Conservation (phyloP, 2,329 filamentous ascomycete genomes). For the Colletotrichum godetiae region DNA sequence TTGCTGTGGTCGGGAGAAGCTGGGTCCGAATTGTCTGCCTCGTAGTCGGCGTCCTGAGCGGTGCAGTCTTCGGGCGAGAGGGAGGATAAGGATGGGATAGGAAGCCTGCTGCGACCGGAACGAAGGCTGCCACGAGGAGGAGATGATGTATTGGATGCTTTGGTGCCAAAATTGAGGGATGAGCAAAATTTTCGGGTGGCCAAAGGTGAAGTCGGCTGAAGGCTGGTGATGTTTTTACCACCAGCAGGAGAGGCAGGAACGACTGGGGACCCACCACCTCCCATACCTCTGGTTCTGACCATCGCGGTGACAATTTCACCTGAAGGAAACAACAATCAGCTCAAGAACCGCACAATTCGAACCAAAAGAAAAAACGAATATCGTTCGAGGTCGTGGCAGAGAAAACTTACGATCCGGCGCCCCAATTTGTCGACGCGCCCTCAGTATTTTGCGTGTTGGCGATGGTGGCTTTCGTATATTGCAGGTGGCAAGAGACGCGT, state of each 20-base stretch:
- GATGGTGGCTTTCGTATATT: not conserved
- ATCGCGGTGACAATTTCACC: not conserved
- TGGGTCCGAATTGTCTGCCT: not conserved
- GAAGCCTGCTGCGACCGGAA: not conserved
- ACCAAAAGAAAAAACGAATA: not conserved
- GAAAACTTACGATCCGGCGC: not conserved
- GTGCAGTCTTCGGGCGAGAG: not conserved
- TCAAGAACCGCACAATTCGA: not conserved
- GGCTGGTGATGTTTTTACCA: not conserved
- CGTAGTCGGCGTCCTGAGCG: not conserved
- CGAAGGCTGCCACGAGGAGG: not conserved
- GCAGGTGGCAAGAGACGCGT: not conserved
- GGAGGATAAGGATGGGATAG: not conserved
- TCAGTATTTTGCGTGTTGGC: not conserved
- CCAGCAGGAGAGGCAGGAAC: not conserved
- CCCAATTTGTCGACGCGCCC: not conserved
- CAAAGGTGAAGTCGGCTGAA: not conserved
- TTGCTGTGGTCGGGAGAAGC: not conserved
- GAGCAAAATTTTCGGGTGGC: no score
- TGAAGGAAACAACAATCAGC: not conserved
- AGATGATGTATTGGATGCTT: not conserved
- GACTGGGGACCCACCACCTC: not conserved
- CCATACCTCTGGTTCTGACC: not conserved
- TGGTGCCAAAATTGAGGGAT: not conserved
- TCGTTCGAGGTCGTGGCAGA: not conserved